These are phyloP conservation scores for Calocera viscosa DNA, from an alignment of 768 basidiomycete species.

Conservation along the genomic window DNA sequence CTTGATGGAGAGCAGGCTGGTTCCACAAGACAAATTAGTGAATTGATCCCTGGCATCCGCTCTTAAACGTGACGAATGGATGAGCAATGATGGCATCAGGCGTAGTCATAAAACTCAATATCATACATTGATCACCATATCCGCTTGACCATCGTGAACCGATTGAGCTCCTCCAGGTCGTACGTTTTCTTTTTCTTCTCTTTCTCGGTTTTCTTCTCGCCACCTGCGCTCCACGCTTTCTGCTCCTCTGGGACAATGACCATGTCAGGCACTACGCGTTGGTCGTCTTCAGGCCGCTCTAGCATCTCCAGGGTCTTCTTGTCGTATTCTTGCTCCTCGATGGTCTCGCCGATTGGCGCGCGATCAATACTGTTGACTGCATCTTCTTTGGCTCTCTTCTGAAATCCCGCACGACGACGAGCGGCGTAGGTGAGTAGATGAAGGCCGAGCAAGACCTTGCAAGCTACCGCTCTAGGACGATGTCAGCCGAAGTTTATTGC, in stretches of 20 bases:
- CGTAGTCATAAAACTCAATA: background rate
- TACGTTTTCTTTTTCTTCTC: slow-evolving; percentile 14
- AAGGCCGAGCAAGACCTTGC: slow-evolving; percentile 89
- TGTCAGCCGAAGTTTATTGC: slow-evolving; percentile 20
- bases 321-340: slow-evolving; percentile 59
- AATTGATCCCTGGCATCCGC: too few relatives aligned
- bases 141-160: slow-evolving; percentile 93
- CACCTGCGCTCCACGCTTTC: slow-evolving; percentile 33
- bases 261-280: slow-evolving; percentile 53
- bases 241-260: slow-evolving; percentile 22
- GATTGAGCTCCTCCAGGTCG: slow-evolving; percentile 60
- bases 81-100: too few relatives aligned
- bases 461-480: slow-evolving; percentile 47
- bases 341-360: slow-evolving; percentile 82
- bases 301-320: slow-evolving; percentile 50
- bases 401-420: slow-evolving; percentile 45
- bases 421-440: slow-evolving; percentile 76
- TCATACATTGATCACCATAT: slow-evolving; percentile 43
- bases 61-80: too few relatives aligned
- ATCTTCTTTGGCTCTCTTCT: slow-evolving; percentile 54
- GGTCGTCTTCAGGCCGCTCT: slow-evolving; percentile 57
- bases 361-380: slow-evolving; percentile 75
- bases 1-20: too few relatives aligned
- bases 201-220: slow-evolving; percentile 14
- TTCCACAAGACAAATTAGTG: too few relatives aligned